phyloP scores from a whole-genome alignment of 2,329 filamentous ascomycete genomes.

The Scedosporium aurantiacum region DNA sequence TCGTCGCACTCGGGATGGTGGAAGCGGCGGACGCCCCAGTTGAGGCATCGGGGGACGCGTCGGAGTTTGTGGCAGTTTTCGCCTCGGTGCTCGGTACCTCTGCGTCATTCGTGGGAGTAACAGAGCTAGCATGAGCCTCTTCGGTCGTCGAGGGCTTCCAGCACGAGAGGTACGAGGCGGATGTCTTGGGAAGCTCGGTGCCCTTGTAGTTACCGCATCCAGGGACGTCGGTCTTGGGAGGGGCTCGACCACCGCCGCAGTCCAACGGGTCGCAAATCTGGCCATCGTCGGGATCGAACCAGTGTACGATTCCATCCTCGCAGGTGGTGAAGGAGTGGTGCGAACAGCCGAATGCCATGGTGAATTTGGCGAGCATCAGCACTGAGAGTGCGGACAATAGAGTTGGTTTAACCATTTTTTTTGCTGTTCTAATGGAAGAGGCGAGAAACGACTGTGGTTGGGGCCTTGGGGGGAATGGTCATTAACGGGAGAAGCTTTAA shows the following conservation, averaged over 20 bases:
- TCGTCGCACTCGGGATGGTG: too few relatives aligned
- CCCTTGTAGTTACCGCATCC: conserved; percentile 34
- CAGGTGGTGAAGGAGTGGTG: not conserved
- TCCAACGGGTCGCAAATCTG: conserved; percentile 41
- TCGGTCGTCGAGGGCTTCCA: not conserved
- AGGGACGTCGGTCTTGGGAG: conserved; percentile 36
- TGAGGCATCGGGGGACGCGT: too few relatives aligned
- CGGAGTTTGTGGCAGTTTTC: too few relatives aligned
- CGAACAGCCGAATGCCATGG: not conserved
- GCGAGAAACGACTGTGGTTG: too few relatives aligned
- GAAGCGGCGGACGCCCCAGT: too few relatives aligned
- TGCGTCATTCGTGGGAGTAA: too few relatives aligned
- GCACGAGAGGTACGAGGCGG: not conserved
- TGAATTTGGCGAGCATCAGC: not conserved
- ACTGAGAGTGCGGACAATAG: not conserved
- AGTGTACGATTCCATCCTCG: conserved; percentile 16
- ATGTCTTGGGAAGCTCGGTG: conserved; percentile 16
- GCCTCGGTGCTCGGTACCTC: too few relatives aligned
- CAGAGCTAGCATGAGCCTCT: too few relatives aligned
- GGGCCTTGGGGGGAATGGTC: too few relatives aligned
- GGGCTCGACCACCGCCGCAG: conserved; percentile 43
- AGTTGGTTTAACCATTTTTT: not conserved
- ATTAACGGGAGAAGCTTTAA: too few relatives aligned
- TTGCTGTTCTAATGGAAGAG: too few relatives aligned
- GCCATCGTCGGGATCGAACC: conserved; percentile 37